Evolutionary conservation across 352 stramenopile species (phyloP).

Genomic region (Pythium phragmiticola): DNA sequence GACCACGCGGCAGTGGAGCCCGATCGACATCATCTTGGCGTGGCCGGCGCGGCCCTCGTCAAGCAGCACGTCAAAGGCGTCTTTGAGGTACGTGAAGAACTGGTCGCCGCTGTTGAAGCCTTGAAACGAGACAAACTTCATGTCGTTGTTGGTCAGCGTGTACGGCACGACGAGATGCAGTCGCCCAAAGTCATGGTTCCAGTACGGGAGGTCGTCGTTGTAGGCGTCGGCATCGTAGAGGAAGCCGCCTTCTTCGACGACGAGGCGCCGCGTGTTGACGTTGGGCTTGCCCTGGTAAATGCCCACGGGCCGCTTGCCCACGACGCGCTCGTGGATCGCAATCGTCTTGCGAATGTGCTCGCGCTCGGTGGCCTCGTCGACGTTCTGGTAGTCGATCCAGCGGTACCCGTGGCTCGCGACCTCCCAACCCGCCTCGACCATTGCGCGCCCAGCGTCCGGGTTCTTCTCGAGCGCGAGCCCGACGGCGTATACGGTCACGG

Average conservation of each 20-base stretch:
- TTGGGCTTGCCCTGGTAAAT: slow-evolving; percentile 97
- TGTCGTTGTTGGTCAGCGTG: slow-evolving; percentile 96
- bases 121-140: slow-evolving; percentile 92
- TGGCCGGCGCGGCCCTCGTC: slow-evolving; percentile 83
- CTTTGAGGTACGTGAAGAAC: slow-evolving; percentile 94
- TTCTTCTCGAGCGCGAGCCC: slow-evolving; percentile 95
- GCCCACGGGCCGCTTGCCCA: slow-evolving; percentile 90
- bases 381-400: slow-evolving; percentile 96
- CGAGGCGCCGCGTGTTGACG: slow-evolving; percentile 86
- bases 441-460: slow-evolving; percentile 82
- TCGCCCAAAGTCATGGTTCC: slow-evolving; percentile 85
- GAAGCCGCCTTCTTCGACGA: slow-evolving; percentile 93
- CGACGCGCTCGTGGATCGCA: slow-evolving; percentile 87
- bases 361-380: slow-evolving; percentile 89
- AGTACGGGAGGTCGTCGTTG: slow-evolving; percentile 95
- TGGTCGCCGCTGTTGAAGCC: slow-evolving; percentile 92
- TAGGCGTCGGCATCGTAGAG: slow-evolving; percentile 96
- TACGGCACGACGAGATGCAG: slow-evolving; percentile 96
- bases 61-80: slow-evolving; percentile 86
- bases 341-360: slow-evolving; percentile 93
- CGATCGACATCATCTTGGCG: slow-evolving; percentile 96
- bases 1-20: slow-evolving; percentile 92
- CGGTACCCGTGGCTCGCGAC: slow-evolving; percentile 93
- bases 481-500: slow-evolving; percentile 93
- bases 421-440: slow-evolving; percentile 93